Base-by-base conservation (phyloP, 495 filamentous ascomycete species). In the Xylona heveae region DNA sequence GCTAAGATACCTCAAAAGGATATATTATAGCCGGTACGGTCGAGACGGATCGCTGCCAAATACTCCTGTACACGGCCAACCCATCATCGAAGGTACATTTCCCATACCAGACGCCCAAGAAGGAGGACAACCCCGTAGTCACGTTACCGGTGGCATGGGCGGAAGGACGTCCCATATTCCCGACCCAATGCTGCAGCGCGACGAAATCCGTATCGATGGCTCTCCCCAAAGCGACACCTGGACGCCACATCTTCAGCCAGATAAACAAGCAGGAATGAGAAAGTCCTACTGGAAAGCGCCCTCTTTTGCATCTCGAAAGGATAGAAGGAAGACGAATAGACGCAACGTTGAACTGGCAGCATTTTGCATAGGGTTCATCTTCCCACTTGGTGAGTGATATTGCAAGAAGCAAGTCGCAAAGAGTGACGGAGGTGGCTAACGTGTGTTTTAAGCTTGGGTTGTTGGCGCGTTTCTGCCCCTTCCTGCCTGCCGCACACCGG, bases 381-480 rank as follows among this genome's bases (percentile, higher is more conserved):
- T 83, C 43, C 85, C 88, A 10, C 55, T 88, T 31, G 67, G 76
- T 79, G 53, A 50, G 70, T 53, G 22, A 6, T 8, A 7, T 25
- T 36, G 13, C 22, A 6, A 10, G 20, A 19, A 27, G 16, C 3
- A 28, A n/a, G n/a, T n/a, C n/a, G n/a, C n/a, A n/a, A n/a, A n/a
- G n/a, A n/a, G n/a, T n/a, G n/a, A n/a, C n/a, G n/a, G n/a, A 33
- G 31, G 28, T 38, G 20, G 39, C 28, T 7, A 19, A 30, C 19
- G 19, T 37, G 29, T 25, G 24, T 19, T 23, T 41, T 8, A 29
- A 71, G 75, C 74, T 23, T 95, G 88, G 88, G 74, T 91, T 49
- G 55, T 88, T 38, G 88, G 77, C 4, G 67, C 81, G 3, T 62
- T 90, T 30, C 57, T 95, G 18, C 82, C 84, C 4, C 45, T 97